Percentiles rank a stretch among this genome's conserved stretches.
Evolutionary conservation across 225 moss, liverwort and hornwort genomes (phyloP).

Genomic region (Takakia lepidozioides): DNA sequence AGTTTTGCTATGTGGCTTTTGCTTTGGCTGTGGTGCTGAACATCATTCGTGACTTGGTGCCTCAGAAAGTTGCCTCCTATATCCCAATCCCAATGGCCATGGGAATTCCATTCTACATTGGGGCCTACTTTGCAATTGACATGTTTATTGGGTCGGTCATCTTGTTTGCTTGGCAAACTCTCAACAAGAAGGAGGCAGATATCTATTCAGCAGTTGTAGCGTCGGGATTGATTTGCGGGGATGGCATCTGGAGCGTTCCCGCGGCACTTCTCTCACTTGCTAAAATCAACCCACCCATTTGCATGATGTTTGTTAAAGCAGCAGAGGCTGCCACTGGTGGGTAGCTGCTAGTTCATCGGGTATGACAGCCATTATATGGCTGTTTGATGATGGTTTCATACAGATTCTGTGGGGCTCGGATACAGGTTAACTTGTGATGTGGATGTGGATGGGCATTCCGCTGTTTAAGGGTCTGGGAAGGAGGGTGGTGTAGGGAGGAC

Average conservation of each 20-base stretch:
- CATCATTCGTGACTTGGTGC: slow-evolving; percentile 25
- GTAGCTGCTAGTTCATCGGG: no score
- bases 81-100: slow-evolving; percentile 52
- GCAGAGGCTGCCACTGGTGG: no score
- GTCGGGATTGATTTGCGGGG: slow-evolving; percentile 47
- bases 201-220: slow-evolving; percentile 29
- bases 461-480: no score
- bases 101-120: slow-evolving; percentile 48
- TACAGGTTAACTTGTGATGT: no score
- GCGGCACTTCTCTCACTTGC: slow-evolving; percentile 31
- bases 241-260: slow-evolving; percentile 45
- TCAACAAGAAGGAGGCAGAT: slow-evolving; percentile 30
- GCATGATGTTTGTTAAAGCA: no score
- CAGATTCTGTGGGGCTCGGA: no score
- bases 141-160: slow-evolving; percentile 49
- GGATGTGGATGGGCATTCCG: no score
- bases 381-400: no score
- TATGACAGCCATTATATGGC: no score
- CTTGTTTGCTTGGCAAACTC: slow-evolving; percentile 30
- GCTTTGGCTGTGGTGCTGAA: slow-evolving; percentile 23
- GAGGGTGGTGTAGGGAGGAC: no score
- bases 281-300: slow-evolving; percentile 43
- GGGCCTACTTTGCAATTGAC: slow-evolving; percentile 43
- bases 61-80: slow-evolving; percentile 19
- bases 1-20: slow-evolving; percentile 23